Evolutionary conservation across 1,139 yeast genomes (phyloP).

Genomic region (Saccharomycopsis hybrid): DNA sequence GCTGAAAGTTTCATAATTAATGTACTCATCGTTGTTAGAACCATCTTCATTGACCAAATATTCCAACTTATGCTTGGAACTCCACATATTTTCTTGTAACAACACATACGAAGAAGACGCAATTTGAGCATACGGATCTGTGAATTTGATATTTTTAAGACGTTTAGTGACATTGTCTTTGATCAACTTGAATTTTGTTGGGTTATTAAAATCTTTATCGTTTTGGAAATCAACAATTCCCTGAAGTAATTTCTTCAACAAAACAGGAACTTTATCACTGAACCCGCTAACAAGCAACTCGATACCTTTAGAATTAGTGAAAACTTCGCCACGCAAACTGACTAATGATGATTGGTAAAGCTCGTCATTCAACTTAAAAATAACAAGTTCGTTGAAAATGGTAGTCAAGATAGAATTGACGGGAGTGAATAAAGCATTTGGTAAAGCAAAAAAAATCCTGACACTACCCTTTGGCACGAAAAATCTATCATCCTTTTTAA

Average conservation of each 20-base stretch:
- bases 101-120: constrained; percentile 55
- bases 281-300: constrained; percentile 68
- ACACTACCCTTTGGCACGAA: constrained; percentile 83
- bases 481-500: constrained; percentile 83
- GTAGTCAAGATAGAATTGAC: constrained; percentile 51
- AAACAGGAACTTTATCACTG: constrained; percentile 66
- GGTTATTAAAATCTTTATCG: constrained; percentile 24
- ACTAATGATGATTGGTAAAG: constrained; percentile 84
- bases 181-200: constrained; percentile 55
- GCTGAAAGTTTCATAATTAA: constrained; percentile 15
- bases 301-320: constrained; percentile 64
- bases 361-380: constrained; percentile 68
- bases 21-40: constrained; percentile 7
- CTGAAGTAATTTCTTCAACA: constrained; percentile 56
- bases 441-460: constrained; percentile 58
- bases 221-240: constrained; percentile 48
- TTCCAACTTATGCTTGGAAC: constrained; percentile 53
- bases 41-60: constrained; percentile 31
- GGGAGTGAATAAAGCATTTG: constrained; percentile 53
- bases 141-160: constrained; percentile 63
- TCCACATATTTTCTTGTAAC: constrained; percentile 66
- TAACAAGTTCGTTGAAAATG: constrained; percentile 60
- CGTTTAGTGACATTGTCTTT: constrained; percentile 60
- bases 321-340: constrained; percentile 56
- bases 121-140: constrained; percentile 71